These are phyloP conservation scores for Conticribra weissflogii DNA, from an alignment of 108 stramenopile genomes.

Conservation along the genomic window DNA sequence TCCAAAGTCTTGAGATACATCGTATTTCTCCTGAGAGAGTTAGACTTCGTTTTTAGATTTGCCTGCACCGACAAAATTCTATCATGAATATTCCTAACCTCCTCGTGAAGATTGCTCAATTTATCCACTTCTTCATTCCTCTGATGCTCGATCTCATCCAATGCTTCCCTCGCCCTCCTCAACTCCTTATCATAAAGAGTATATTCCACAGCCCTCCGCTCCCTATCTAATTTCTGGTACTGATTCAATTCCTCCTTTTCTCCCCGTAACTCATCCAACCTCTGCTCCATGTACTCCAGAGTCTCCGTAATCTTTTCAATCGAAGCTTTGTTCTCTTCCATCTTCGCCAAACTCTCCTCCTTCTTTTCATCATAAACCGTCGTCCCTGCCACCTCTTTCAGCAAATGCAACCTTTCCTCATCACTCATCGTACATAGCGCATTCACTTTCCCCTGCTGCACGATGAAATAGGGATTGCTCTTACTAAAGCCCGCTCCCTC, in stretches of 20 bases:
- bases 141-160: slow-evolving; percentile 84
- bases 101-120: slow-evolving; percentile 62
- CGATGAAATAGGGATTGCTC: slow-evolving; percentile 99
- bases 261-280: slow-evolving; percentile 90
- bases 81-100: slow-evolving; percentile 66
- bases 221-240: slow-evolving; percentile 92
- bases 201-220: slow-evolving; percentile 94
- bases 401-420: slow-evolving; percentile 86
- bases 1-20: slow-evolving; percentile 60
- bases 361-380: slow-evolving; percentile 98
- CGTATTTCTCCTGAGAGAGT: slow-evolving; percentile 59
- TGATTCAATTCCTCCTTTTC: slow-evolving; percentile 96
- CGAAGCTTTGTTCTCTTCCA: slow-evolving; percentile 88
- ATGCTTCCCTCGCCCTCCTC: slow-evolving; percentile 64
- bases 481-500: slow-evolving; percentile 98
- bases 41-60: slow-evolving; percentile 57
- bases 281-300: slow-evolving; percentile 85
- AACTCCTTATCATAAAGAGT: slow-evolving; percentile 97
- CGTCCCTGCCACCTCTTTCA: slow-evolving; percentile 97
- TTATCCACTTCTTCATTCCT: slow-evolving; percentile 65
- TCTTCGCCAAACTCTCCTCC: slow-evolving; percentile 87
- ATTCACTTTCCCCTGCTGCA: slow-evolving; percentile 99
- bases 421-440: slow-evolving; percentile 96
- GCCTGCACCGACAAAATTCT: slow-evolving; percentile 66
- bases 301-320: slow-evolving; percentile 93